Base-by-base conservation (phyloP, 1,139 yeast species). In the Saccharomycopsis hybrid region DNA sequence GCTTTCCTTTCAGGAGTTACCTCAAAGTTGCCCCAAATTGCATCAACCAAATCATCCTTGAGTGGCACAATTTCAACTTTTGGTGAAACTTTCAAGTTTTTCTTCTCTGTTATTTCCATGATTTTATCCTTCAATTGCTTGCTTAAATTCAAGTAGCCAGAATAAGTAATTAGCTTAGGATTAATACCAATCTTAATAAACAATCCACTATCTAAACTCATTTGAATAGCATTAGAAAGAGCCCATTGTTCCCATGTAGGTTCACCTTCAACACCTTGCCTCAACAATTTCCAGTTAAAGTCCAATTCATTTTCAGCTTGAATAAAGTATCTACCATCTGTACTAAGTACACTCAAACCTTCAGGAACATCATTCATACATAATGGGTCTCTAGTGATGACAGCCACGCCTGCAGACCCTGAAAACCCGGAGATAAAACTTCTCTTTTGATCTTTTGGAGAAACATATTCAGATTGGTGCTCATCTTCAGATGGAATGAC, bases 391-490 rank as follows among this genome's bases (percentile, higher is more conserved):
- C 89, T 70, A 2, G 97, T 84, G 41, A 92, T 73, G 41, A 94
- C 76, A 2, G 97, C 98, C 40, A 89, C 75, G 50, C 98, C 99
- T 1, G 97, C 97, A 52, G 95, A 83, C 3, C 99, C 99, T 52
- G 87, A 85, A 68, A 92, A 92, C 0, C 95, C 95, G 29, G 92
- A 80, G 46, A 92, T 85, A 59, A 85, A 90, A 49, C 82, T 78
- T 59, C 97, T 76, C 61, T 92, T 82, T 67, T 87, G 90, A 65
- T 92, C 97, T 39, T 77, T 75, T 2, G 76, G 68, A 0, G 92
- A 76, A 25, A 89, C 94, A 60, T 90, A 92, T 67, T 92, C 97
- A 28, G 89, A 81, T 68, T 87, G 95, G 66, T 92, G 98, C 57
- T 85, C 95, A 65, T 92, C 98, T 65, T 88, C 96, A 42, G 94